Base-by-base conservation (phyloP, 768 basidiomycete genomes). In the Lentinula aciculospora region DNA sequence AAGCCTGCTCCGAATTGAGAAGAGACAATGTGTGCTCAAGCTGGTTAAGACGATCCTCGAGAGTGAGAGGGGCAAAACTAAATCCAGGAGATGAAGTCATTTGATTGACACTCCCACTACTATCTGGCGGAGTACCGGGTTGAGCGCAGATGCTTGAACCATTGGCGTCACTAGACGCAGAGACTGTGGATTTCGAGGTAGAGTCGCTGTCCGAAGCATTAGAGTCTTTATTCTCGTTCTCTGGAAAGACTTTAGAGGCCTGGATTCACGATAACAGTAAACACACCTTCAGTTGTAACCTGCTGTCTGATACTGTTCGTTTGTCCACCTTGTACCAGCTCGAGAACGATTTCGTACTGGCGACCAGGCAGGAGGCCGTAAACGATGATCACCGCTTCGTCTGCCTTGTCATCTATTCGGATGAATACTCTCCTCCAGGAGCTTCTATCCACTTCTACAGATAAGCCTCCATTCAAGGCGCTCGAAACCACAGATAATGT, bases 331-430 rank as follows among this genome's bases (percentile, higher is more conserved):
- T 84, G 83, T 4, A 87, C 84, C 27, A 95, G 78, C 1, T 81
- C 86, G 10, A 97, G 74, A 65, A 94, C 90, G 53, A 97, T 85
- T 65, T 97, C 93, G 64, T 97, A 97, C 67, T 92, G 89, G 57
- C 90, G 81, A 1, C 90, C 90, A 3, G 93, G 94, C 75, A 89
- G 81, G 46, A 98, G 77, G 1, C 92, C 92, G 59, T 93, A 94
- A 27, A 98, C 82, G 58, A 96, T 90, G 53, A 97, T 92, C 57
- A 95, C 83, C 0, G 92, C 94, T 66, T 96, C 89, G 62, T 95
- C 93, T 0, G 80, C 78, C 54, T 83, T 81, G 44, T 94, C 91
- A 66, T 90, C 86, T 60, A 92, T 83, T 54, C 86, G 83, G 57
- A 91, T 83, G 65, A 92, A 81, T 23, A 91, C 88, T 51, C 85